phyloP scores from a whole-genome alignment of 306 rosid genomes.

The Prunus persica region Prunus_persica_NCBIv2 NC_034012.1:2540501-2541000 shows the following conservation, averaged over 20 bases:
- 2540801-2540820: background rate
- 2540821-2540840: constrained; percentile 31
- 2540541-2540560: constrained; percentile 61
- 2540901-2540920: constrained; percentile 30
- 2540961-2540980: constrained; percentile 39
- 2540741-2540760: constrained; percentile 26
- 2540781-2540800: constrained; percentile 13
- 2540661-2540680: background rate
- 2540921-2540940: constrained; percentile 26
- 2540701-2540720: constrained; percentile 39
- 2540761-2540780: constrained; percentile 36
- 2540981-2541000: constrained; percentile 36
- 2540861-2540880: constrained; percentile 28
- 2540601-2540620: constrained; percentile 77
- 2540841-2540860: constrained; percentile 75
- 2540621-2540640: constrained; percentile 52
- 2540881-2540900: constrained; percentile 51
- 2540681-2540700: constrained; percentile 40
- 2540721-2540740: constrained; percentile 10
- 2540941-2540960: constrained; percentile 35
- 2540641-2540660: background rate
- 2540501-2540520: constrained; percentile 99
- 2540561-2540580: constrained; percentile 39
- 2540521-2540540: constrained; percentile 91
- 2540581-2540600: constrained; percentile 49